These are phyloP conservation scores for Cladorrhinum samala DNA, from an alignment of 495 filamentous ascomycete genomes.

Conservation along the genomic window DNA sequence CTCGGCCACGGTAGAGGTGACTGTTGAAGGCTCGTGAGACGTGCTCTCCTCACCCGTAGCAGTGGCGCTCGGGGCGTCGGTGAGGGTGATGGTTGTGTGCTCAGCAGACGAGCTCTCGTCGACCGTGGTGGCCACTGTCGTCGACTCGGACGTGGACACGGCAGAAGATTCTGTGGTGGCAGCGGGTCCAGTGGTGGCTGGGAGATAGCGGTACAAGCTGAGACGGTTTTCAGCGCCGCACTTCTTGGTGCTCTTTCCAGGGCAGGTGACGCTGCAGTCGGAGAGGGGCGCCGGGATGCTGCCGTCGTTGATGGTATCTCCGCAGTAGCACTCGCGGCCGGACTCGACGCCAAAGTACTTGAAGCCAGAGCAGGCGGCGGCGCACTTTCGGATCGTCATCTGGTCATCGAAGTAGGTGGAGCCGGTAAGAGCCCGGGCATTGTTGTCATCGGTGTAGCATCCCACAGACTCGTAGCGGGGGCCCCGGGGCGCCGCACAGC, in stretches of 20 bases:
- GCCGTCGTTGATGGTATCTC: background rate
- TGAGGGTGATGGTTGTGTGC: background rate
- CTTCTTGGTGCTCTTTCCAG: background rate
- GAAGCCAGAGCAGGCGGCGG: conserved; percentile 8
- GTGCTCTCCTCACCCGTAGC: too few relatives aligned
- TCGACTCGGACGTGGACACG: background rate
- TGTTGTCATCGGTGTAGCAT: conserved; percentile 8
- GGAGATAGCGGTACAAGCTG: conserved; percentile 15
- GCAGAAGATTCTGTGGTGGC: conserved; percentile 34
- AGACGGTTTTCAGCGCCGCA: conserved; percentile 16
- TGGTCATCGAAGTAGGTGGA: background rate
- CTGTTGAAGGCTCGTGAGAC: too few relatives aligned
- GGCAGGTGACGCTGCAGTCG: conserved; percentile 10
- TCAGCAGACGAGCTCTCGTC: background rate
- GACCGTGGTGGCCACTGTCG: background rate
- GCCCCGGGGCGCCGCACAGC: too few relatives aligned
- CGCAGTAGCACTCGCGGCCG: conserved; percentile 14
- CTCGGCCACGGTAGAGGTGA: too few relatives aligned
- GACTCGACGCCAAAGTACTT: conserved; percentile 13
- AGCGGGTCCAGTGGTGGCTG: conserved; percentile 8
- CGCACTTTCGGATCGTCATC: conserved; percentile 29
- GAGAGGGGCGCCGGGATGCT: background rate
- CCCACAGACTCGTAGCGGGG: conserved; percentile 12
- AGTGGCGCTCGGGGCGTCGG: too few relatives aligned
- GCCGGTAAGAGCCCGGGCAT: background rate